Percentiles rank a stretch among this genome's conserved stretches.
Evolutionary conservation across 768 basidiomycete genomes (phyloP).

Genomic region (Panus rudis): DNA sequence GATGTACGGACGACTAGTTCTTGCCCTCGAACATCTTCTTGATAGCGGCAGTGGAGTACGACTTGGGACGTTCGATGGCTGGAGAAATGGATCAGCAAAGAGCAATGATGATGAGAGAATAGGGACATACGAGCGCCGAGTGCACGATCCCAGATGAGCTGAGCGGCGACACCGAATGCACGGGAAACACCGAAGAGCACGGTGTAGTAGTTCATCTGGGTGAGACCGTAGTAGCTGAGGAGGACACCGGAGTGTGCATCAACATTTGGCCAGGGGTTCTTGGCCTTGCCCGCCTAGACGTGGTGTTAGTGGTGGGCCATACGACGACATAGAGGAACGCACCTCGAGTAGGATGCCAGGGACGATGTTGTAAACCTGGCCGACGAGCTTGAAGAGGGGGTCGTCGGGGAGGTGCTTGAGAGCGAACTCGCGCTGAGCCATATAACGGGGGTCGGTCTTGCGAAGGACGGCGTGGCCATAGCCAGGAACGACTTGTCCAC

Average conservation of each 20-base stretch:
- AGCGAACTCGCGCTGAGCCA: conserved; percentile 85
- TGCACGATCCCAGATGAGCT: conserved; percentile 90
- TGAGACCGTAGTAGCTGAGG: conserved; percentile 78
- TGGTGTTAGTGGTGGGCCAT: background rate
- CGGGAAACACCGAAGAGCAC: conserved; percentile 97
- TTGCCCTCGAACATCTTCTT: conserved; percentile 71
- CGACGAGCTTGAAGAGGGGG: conserved; percentile 92
- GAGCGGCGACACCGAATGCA: conserved; percentile 83
- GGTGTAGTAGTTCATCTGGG: conserved; percentile 94
- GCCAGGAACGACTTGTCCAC: conserved; percentile 90
- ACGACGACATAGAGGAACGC: conserved; percentile 15
- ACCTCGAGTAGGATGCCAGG: conserved; percentile 87
- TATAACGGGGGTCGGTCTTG: conserved; percentile 91
- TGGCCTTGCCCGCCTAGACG: conserved; percentile 75
- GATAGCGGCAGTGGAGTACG: conserved; percentile 77
- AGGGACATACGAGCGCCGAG: conserved; percentile 74
- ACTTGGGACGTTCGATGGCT: conserved; percentile 90
- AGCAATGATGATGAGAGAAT: background rate
- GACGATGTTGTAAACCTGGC: conserved; percentile 80
- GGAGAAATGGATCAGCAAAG: conserved; percentile 1
- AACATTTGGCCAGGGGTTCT: conserved; percentile 96
- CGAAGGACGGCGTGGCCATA: conserved; percentile 84
- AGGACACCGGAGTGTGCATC: conserved; percentile 95
- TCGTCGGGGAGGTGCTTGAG: conserved; percentile 79
- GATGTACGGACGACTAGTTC: too few relatives aligned